A percentile compares a stretch with the other conserved stretches of the same genome.
Evolutionary conservation across 1,139 yeast genomes (phyloP).

Genomic region (Suhomyces ambrosiae): DNA sequence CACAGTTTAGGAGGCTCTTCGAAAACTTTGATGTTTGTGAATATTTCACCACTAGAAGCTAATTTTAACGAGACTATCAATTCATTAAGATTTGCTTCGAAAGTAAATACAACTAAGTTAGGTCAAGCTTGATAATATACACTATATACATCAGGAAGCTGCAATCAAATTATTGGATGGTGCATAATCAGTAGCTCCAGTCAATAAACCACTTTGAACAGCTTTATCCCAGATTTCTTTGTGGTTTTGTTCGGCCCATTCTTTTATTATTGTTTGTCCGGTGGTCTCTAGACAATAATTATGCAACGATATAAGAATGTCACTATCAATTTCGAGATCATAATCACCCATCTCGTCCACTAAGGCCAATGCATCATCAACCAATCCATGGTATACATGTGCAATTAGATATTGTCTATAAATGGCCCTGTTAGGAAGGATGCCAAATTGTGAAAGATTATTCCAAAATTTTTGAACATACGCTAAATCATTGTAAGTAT

Average conservation of each 20-base stretch:
- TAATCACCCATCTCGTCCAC: constrained; percentile 53
- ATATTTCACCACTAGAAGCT: constrained; percentile 66
- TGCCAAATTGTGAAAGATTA: constrained; percentile 53
- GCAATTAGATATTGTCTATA: constrained; percentile 70
- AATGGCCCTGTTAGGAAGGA: constrained; percentile 58
- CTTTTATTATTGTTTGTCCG: constrained; percentile 48
- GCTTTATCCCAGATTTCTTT: constrained; percentile 52
- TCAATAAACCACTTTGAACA: constrained; percentile 39
- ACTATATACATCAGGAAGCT: constrained; percentile 11
- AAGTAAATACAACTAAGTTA: constrained; percentile 62
- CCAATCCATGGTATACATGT: constrained; percentile 69
- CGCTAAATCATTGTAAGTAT: constrained; percentile 59
- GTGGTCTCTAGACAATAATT: constrained; percentile 59
- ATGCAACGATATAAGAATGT: constrained; percentile 58
- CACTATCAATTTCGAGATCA: constrained; percentile 51
- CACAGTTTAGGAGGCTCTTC: constrained; percentile 85
- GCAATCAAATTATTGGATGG: constrained; percentile 27
- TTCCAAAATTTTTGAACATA: constrained; percentile 69
- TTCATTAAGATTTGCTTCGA: constrained; percentile 86
- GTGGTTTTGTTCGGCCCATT: constrained; percentile 55
- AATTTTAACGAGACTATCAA: constrained; percentile 79
- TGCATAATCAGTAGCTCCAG: constrained; percentile 36
- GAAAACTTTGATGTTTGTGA: constrained; percentile 92
- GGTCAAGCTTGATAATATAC: constrained; percentile 5
- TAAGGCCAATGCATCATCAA: constrained; percentile 58